Conservation (phyloP, 306 rosid genomes). For the Quercus ilex region DNA sequence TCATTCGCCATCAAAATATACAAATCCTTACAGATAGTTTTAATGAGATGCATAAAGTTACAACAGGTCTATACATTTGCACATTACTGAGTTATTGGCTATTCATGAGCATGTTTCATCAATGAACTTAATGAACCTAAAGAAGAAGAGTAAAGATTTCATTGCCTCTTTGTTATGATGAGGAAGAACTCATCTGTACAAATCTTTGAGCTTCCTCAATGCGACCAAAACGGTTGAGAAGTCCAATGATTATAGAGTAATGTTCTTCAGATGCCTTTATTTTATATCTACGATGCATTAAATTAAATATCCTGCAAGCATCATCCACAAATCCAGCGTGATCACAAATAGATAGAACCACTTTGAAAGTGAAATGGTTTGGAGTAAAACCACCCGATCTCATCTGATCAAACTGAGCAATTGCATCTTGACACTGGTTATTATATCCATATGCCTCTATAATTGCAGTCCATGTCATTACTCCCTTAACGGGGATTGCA, state of each 20-base stretch:
- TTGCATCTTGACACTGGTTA: conserved; percentile 46
- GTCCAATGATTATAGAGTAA: conserved; percentile 39
- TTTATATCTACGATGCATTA: conserved; percentile 51
- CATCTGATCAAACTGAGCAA: conserved; percentile 56
- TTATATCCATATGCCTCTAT: conserved; percentile 58
- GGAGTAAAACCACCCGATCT: conserved; percentile 41
- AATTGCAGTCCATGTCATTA: conserved; percentile 81
- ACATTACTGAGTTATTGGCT: background rate
- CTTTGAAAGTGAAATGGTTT: conserved; percentile 61
- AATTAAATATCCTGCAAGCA: conserved; percentile 50
- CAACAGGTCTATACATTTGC: conserved; percentile 13
- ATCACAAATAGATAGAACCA: conserved; percentile 56
- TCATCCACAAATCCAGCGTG: conserved; percentile 65
- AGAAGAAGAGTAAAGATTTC: conserved; percentile 13
- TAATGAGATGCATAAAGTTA: background rate
- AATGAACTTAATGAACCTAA: conserved; percentile 19
- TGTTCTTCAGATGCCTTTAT: conserved; percentile 52
- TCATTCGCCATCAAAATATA: background rate
- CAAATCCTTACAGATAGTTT: background rate
- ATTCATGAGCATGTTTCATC: background rate
- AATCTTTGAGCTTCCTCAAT: conserved; percentile 56
- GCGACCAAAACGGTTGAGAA: conserved; percentile 58
- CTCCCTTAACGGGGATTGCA: conserved; percentile 58
- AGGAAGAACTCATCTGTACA: conserved; percentile 44
- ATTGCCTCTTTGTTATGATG: conserved; percentile 9